Base-by-base conservation (phyloP, 441 rosid genomes). In the Viola pubescens region DNA sequence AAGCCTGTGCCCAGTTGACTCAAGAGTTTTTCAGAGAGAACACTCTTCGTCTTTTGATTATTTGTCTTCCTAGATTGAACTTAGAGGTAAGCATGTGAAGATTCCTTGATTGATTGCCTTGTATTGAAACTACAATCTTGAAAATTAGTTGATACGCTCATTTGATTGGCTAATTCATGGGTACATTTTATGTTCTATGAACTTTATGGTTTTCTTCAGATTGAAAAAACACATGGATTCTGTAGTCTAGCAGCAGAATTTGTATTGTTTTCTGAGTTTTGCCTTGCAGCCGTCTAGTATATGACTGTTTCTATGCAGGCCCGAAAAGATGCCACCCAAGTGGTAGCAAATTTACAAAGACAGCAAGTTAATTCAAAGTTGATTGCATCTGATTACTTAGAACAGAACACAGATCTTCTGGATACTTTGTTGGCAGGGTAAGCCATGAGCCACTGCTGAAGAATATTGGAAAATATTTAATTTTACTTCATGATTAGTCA, bases 281-380 rank as follows among this genome's bases (percentile, higher is more conserved):
- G 37, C 59, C 44, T 11, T 34, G 2, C 52, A 50, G 58, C 54
- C 53, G 11, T 53, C 57, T 71, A 63, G 57, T 56, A 34, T 66
- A 59, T 10, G 55, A 11, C 45, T 26, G 63, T 39, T 57, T 8
- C 26, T 57, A 62, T 79, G 74, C 85, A 87, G 98, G 75, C 98
- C 13, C 81, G 92, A 56, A 92, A 88, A 76, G 98, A 92, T 84
- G 96, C 91, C 61, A 92, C 98, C 43, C 97, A 92, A 77, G 89
- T 92, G 61, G 96, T 89, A 64, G 98, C 97, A 13, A 92, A 86
- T 80, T 77, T 92, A 63, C 98, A 92, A 71, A 75, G 98, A 71
- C 97, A 89, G 53, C 98, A 89, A 76, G 96, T 92, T 66, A 76
- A 88, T 1, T 89, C 95, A 0, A 77, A 83, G 58, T 66, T 92